Percentiles rank a stretch among this genome's conserved stretches.
These are phyloP conservation scores for Solanum chmielewskii DNA, from an alignment of 257 asterid species.

Conservation along the genomic window DNA sequence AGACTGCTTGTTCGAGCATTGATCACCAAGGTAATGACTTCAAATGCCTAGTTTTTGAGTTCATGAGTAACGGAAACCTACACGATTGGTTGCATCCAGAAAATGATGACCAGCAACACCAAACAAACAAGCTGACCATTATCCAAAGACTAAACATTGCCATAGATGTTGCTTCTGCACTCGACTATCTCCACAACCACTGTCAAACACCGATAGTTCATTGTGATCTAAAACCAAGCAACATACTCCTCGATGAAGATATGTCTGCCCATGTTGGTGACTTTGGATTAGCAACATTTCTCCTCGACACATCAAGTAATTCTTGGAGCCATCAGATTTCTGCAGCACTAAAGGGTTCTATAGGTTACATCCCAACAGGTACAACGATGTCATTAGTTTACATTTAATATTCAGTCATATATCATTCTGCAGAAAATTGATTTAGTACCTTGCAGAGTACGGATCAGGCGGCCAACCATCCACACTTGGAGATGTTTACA, in stretches of 20 bases:
- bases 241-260: conserved; percentile 29
- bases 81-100: conserved; percentile 21
- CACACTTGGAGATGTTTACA: conserved; percentile 25
- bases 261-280: conserved; percentile 27
- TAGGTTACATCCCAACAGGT: conserved; percentile 41
- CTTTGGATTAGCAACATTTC: conserved; percentile 29
- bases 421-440: not conserved
- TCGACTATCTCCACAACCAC: conserved; percentile 27
- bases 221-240: conserved; percentile 37
- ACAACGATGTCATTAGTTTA: not conserved
- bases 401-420: not conserved
- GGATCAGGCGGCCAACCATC: conserved; percentile 17
- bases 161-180: conserved; percentile 29
- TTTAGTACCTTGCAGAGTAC: conserved; percentile 16
- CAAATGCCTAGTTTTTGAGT: conserved; percentile 21
- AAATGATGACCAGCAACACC: not conserved
- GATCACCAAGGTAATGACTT: conserved; percentile 27
- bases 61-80: conserved; percentile 25
- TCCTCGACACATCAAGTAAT: not conserved
- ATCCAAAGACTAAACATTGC: conserved; percentile 17
- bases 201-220: conserved; percentile 18
- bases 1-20: conserved; percentile 21
- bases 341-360: conserved; percentile 22
- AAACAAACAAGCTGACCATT: not conserved
- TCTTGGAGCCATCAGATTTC: not conserved